These are phyloP conservation scores for Trichothecium roseum DNA, from an alignment of 2,329 filamentous ascomycete genomes.

Conservation along the genomic window DNA sequence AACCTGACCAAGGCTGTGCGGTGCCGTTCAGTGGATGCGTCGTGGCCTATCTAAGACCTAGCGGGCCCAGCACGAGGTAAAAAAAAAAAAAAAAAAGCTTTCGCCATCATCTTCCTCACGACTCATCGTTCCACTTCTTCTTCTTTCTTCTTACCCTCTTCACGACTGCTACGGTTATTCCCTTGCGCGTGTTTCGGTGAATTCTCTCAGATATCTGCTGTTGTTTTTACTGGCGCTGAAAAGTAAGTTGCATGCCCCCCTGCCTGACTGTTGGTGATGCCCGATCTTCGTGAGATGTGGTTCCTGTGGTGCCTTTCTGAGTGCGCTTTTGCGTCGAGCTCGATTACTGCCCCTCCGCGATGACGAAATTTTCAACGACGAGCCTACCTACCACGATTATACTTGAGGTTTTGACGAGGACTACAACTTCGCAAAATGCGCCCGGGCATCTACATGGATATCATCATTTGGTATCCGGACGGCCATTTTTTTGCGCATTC, in stretches of 20 bases:
- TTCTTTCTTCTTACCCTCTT: slow-evolving; percentile 17
- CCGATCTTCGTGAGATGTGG: slow-evolving; percentile 9
- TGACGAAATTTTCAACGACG: too few species aligned
- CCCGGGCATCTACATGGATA: too few species aligned
- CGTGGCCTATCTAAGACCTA: slow-evolving; percentile 6
- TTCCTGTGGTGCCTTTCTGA: slow-evolving; percentile 5
- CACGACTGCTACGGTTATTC: slow-evolving; percentile 34
- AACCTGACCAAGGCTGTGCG: slow-evolving; percentile 3
- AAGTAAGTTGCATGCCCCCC: slow-evolving; percentile 31
- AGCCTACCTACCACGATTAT: not conserved
- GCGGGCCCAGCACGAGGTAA: slow-evolving; percentile 3
- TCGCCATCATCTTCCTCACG: slow-evolving; percentile 19
- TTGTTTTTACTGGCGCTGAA: slow-evolving; percentile 42
- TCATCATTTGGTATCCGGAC: too few species aligned
- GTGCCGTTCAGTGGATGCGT: slow-evolving; percentile 3
- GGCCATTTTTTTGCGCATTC: too few species aligned
- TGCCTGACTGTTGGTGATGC: slow-evolving; percentile 8
- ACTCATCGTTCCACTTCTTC: slow-evolving; percentile 22
- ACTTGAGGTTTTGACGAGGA: not conserved
- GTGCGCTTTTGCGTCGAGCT: not conserved
- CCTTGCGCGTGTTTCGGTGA: slow-evolving; percentile 34
- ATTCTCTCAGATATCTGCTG: slow-evolving; percentile 30
- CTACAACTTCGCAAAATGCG: too few species aligned
- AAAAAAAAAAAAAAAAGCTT: slow-evolving; percentile 19
- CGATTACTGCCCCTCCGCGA: not conserved